Conservation (phyloP, 78 protist genomes). For the Guillardia theta region DNA sequence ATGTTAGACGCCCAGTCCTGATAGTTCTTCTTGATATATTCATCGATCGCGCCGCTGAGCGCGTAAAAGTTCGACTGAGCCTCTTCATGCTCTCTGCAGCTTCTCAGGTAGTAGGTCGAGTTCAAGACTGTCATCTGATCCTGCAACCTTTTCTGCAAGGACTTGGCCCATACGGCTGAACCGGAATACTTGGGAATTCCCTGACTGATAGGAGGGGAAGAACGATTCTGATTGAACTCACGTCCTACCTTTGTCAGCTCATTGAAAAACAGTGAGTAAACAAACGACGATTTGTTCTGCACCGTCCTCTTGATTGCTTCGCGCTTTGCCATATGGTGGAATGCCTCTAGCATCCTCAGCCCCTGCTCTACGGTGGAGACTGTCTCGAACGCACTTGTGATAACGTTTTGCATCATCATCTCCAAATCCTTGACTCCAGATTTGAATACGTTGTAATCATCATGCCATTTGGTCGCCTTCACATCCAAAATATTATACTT, state of each 20-base stretch:
- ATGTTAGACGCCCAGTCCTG: neutral
- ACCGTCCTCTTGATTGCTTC: slow-evolving; percentile 59
- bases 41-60: slow-evolving; percentile 42
- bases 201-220: slow-evolving; percentile 60
- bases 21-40: slow-evolving; percentile 48
- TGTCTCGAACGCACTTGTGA: slow-evolving; percentile 60
- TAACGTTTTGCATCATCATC: slow-evolving; percentile 60
- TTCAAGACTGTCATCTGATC: neutral
- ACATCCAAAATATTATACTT: slow-evolving; percentile 73
- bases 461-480: slow-evolving; percentile 77
- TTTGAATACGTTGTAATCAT: slow-evolving; percentile 77
- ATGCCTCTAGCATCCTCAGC: slow-evolving; percentile 69
- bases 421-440: slow-evolving; percentile 75
- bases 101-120: neutral
- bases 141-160: slow-evolving; percentile 35
- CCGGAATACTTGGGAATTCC: slow-evolving; percentile 68
- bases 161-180: slow-evolving; percentile 71
- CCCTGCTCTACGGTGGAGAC: slow-evolving; percentile 45
- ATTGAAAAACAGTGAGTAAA: neutral
- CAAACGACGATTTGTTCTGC: neutral
- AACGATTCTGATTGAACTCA: slow-evolving; percentile 49
- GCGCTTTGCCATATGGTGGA: slow-evolving; percentile 61
- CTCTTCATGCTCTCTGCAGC: slow-evolving; percentile 9
- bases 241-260: neutral
- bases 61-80: neutral